phyloP scores from a whole-genome alignment of 2,329 filamentous ascomycete genomes.

The Colletotrichum gigasporum region DNA sequence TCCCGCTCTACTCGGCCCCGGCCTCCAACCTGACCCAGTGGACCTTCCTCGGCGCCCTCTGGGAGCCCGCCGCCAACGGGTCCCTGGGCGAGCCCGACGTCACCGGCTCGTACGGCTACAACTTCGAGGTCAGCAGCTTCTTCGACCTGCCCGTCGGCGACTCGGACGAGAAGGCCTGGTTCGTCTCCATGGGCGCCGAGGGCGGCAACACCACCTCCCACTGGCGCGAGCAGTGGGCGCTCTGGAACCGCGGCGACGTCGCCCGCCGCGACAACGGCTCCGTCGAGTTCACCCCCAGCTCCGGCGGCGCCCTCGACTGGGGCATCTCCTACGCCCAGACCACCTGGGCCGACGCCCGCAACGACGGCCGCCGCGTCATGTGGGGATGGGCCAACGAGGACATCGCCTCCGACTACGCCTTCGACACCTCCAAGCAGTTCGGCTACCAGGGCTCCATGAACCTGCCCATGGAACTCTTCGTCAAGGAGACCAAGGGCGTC shows the following conservation, averaged over 20 bases:
- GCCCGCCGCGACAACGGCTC: slow-evolving; percentile 31
- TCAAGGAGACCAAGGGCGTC: slow-evolving; percentile 31
- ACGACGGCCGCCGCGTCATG: slow-evolving; percentile 26
- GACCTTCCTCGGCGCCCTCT: slow-evolving; percentile 33
- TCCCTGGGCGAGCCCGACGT: slow-evolving; percentile 29
- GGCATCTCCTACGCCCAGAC: slow-evolving; percentile 32
- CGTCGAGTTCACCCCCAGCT: slow-evolving; percentile 26
- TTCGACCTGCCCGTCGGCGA: slow-evolving; percentile 29
- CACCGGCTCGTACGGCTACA: slow-evolving; percentile 32
- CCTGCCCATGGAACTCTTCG: slow-evolving; percentile 29
- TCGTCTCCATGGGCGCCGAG: slow-evolving; percentile 27
- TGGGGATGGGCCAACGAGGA: slow-evolving; percentile 33
- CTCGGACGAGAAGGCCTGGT: slow-evolving; percentile 31
- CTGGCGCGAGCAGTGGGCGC: slow-evolving; percentile 32
- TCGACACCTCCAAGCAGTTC: slow-evolving; percentile 24
- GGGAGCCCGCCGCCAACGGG: slow-evolving; percentile 30
- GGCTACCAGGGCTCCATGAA: slow-evolving; percentile 32
- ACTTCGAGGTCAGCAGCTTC: slow-evolving; percentile 32
- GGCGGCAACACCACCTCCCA: slow-evolving; percentile 32
- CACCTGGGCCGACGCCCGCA: slow-evolving; percentile 28
- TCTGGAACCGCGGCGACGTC: slow-evolving; percentile 32
- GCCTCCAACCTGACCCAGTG: slow-evolving; percentile 30
- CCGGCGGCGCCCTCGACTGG: slow-evolving; percentile 32
- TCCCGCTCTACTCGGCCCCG: slow-evolving; percentile 31
- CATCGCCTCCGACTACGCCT: slow-evolving; percentile 1